Conservation (phyloP, 768 basidiomycete species). For the Fomitopsis serialis region DNA sequence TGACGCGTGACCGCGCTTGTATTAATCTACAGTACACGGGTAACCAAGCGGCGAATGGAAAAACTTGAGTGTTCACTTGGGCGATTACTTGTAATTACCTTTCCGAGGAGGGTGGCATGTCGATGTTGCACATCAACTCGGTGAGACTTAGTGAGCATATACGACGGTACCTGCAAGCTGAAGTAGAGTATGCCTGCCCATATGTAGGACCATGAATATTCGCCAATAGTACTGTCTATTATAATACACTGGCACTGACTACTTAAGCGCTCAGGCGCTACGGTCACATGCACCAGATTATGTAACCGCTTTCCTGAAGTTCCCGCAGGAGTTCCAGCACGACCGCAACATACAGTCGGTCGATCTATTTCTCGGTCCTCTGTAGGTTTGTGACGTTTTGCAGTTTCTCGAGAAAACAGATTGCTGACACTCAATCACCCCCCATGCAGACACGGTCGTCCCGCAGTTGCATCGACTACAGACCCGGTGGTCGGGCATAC, state of each 20-base stretch:
- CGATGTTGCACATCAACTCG: too few relatives aligned
- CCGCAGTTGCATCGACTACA: not conserved
- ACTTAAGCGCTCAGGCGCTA: not conserved
- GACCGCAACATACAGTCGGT: not conserved
- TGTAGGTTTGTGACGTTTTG: not conserved
- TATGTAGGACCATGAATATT: too few relatives aligned
- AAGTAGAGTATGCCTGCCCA: too few relatives aligned
- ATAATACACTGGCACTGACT: not conserved
- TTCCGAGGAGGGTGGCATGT: too few relatives aligned
- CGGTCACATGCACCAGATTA: not conserved
- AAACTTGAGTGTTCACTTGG: too few relatives aligned
- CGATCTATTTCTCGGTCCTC: not conserved
- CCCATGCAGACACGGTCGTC: not conserved
- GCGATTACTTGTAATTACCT: too few relatives aligned
- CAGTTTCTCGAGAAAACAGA: not conserved
- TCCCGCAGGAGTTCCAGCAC: constrained; percentile 2
- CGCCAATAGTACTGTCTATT: not conserved
- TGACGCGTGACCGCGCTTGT: too few relatives aligned
- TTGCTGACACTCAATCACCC: not conserved
- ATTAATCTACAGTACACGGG: too few relatives aligned
- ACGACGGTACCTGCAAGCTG: too few relatives aligned
- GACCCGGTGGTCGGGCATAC: constrained; percentile 16
- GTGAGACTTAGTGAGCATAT: too few relatives aligned
- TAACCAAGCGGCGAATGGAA: too few relatives aligned
- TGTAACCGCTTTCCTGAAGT: not conserved